phyloP scores from a whole-genome alignment of 2,329 filamentous ascomycete species.

The Aspergillus novofumigatus region DNA sequence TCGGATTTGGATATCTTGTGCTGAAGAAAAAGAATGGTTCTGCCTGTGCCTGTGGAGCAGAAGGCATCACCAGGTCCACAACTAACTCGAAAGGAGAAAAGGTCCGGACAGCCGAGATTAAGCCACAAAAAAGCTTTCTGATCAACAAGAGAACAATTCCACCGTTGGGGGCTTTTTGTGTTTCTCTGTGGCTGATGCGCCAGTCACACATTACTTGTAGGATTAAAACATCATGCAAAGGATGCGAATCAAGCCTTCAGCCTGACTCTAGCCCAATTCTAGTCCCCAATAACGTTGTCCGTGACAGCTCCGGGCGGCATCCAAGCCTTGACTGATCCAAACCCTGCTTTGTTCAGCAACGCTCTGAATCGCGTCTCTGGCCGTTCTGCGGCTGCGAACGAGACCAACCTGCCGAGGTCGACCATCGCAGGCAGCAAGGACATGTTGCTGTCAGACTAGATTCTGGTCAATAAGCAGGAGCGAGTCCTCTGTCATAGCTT shows the following conservation, averaged over 20 bases:
- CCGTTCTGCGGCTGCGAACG: conserved; percentile 17
- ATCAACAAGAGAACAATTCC: not conserved
- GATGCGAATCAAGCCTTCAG: not conserved
- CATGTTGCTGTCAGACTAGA: conserved; percentile 13
- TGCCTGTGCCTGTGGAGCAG: not conserved
- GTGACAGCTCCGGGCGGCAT: not conserved
- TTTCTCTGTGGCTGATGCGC: not conserved
- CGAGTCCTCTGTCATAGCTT: too few relatives aligned
- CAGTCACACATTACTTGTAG: not conserved
- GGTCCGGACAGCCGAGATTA: not conserved
- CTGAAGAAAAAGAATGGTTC: not conserved
- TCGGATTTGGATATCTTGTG: too few relatives aligned
- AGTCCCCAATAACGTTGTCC: not conserved
- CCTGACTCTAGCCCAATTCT: not conserved
- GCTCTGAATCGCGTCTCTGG: conserved; percentile 18
- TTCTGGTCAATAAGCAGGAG: conserved; percentile 6
- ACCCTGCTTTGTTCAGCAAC: conserved; percentile 15
- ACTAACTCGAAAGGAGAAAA: not conserved
- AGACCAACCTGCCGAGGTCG: conserved; percentile 20
- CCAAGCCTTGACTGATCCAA: conserved; percentile 8
- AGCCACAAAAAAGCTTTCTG: not conserved
- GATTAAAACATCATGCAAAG: not conserved
- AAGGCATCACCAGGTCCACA: not conserved
- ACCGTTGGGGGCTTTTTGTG: not conserved
- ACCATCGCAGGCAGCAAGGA: conserved; percentile 3